Evolutionary conservation across 176 grass and related monocot species (phyloP), one percentile per base, ranked within the genome.

Genomic region (Otatea glauca): DNA sequence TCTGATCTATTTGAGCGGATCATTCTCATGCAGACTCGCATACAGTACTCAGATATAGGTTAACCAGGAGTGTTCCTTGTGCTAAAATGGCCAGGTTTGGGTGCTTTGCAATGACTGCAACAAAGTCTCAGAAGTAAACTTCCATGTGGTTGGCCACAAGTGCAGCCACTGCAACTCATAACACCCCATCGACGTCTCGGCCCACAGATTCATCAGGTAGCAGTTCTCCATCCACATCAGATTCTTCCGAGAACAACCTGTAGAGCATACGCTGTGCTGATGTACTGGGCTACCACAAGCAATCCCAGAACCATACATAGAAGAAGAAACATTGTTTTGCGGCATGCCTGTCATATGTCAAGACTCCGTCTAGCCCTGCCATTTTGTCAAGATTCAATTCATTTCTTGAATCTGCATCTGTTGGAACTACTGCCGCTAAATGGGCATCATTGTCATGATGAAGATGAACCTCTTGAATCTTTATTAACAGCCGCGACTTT

Each of bases 41-140:
- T 15, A 14, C 51, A 82, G 10, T 27, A 65, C 41, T 39, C 44
- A 61, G 10, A 73, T 24, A 13, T 41, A 47, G 27, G 49, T 71
- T 82, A 77, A 70, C 37, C 7, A 53, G 10, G 43, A 27, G 21
- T 12, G 56, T 15, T 45, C 67, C 21, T 77, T 74, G n/a, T 78
- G 49, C 5, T 25, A 6, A 59, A 64, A 81, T 58, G 18, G 72
- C 15, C 81, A 96, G 97, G 87, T 99, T 25, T 96, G 90, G 92
- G 89, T 96, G 70, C 90, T 99, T 43, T 99, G 97, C 68, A 99
- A 99, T 27, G 97, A 99, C 85, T 96, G 97, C 84, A 95, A 91
- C 56, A 77, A 99, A 84, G 85, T 86, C 29, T 99, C 97, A 7
- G 93, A 99, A 74, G 93, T 96, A 74, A 65, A 87, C 73, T 99